phyloP scores from a whole-genome alignment of 2,329 filamentous ascomycete species.

The Colletotrichum acutatum region DNA sequence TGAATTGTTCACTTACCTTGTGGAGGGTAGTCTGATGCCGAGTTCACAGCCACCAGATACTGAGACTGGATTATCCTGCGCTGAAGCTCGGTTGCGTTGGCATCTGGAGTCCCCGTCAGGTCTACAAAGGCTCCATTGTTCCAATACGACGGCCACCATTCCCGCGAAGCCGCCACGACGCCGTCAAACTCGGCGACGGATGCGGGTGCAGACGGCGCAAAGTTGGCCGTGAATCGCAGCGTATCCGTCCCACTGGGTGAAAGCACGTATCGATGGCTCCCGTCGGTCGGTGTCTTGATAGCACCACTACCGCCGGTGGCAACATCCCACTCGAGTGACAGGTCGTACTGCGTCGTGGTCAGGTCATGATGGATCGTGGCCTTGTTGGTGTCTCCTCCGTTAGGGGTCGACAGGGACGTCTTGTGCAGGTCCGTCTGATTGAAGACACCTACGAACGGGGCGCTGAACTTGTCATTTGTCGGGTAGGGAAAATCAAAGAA shows the following conservation, averaged over 20 bases:
- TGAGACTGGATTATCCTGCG: constrained; percentile 64
- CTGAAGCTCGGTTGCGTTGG: constrained; percentile 60
- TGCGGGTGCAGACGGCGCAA: constrained; percentile 42
- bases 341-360: constrained; percentile 54
- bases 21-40: constrained; percentile 58
- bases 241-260: constrained; percentile 38
- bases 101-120: constrained; percentile 50
- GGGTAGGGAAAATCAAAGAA: constrained; percentile 65
- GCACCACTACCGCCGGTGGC: constrained; percentile 38
- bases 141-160: constrained; percentile 63
- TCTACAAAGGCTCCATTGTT: constrained; percentile 63
- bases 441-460: constrained; percentile 63
- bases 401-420: constrained; percentile 46
- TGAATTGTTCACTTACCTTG: constrained; percentile 48
- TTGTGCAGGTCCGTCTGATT: constrained; percentile 57
- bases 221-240: constrained; percentile 46
- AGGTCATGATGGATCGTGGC: constrained; percentile 56
- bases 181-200: constrained; percentile 40
- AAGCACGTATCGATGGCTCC: constrained; percentile 57
- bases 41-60: constrained; percentile 64
- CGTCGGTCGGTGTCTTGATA: constrained; percentile 46
- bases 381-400: constrained; percentile 31
- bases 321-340: constrained; percentile 50
- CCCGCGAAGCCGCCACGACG: constrained; percentile 44
- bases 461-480: constrained; percentile 62